phyloP scores from a whole-genome alignment of 805 yeast species.

The Cyberlindnera meyerae region DNA sequence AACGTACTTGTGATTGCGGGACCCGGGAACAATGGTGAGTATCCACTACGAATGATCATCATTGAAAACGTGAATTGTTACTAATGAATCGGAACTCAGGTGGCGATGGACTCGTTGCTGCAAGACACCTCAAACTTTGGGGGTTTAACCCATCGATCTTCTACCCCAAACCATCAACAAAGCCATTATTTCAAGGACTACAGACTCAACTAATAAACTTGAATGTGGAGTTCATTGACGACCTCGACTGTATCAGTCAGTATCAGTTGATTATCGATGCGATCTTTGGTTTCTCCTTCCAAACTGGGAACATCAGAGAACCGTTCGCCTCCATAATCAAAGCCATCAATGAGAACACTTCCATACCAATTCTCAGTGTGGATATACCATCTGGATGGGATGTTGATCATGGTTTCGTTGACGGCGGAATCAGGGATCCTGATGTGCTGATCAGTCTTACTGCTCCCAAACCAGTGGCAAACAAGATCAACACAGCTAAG shows the following conservation, averaged over 20 bases:
- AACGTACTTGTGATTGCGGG: constrained; percentile 75
- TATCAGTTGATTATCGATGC: constrained; percentile 61
- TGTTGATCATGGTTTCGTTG: constrained; percentile 77
- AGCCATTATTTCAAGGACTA: constrained; percentile 54
- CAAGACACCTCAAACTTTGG: constrained; percentile 79
- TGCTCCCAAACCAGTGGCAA: constrained; percentile 89
- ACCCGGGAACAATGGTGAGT: constrained; percentile 77
- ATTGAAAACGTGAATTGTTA: no score
- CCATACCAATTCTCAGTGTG: constrained; percentile 65
- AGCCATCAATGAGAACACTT: constrained; percentile 31
- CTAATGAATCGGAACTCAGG: constrained; percentile 27
- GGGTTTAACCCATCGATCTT: constrained; percentile 73
- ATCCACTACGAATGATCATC: no score
- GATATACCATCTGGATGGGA: constrained; percentile 98
- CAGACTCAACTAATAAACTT: constrained; percentile 63
- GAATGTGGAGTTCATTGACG: constrained; percentile 50
- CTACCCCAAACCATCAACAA: constrained; percentile 68
- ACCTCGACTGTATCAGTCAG: constrained; percentile 29
- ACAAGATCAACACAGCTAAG: constrained; percentile 29
- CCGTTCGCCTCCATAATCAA: constrained; percentile 57
- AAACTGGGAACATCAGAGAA: constrained; percentile 71
- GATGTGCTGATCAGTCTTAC: constrained; percentile 74
- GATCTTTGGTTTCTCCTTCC: constrained; percentile 89
- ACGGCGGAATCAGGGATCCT: constrained; percentile 47
- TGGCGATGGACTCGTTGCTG: constrained; percentile 96